Evolutionary conservation across 2,329 filamentous ascomycete genomes (phyloP), one percentile per base, ranked within the genome.

Genomic region (Pseudogymnoascus sp.): DNA sequence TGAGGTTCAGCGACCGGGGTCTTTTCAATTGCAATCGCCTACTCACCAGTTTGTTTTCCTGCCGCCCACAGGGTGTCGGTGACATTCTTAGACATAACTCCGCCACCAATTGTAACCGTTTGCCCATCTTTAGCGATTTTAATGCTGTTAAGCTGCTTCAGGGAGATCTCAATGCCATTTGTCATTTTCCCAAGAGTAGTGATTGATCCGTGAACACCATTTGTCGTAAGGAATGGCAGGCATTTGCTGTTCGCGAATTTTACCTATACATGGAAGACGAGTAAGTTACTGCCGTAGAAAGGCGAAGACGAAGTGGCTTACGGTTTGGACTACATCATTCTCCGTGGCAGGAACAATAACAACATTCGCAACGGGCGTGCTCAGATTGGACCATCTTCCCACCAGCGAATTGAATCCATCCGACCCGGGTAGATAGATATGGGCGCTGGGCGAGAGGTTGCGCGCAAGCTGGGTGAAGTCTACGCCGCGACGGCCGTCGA

Each of bases 151-250:
- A 76, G 60, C 28, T 64, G 33, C 9, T 52, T 61, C 21, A 65
- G 45, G 18, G 61, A 35, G 28, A 62, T 68, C 18, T 64, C 61
- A 49, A 65, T 64, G 38, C 21, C 71, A 43, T 55, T 7, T 11
- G 23, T 61, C 61, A 65, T 63, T 4, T 62, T 38, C 2, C 64
- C 64, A 3, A 67, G 63, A 25, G 64, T 62, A 9, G 18, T 63
- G 58, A 63, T 65, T 33, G 79, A 73, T 3, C 82, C 83, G 63
- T 86, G 83, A 1, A 74, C 77, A 12, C 80, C 80, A 67, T 81
- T 83, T 68, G 75, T 79, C 0, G 81, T 78, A 2, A 86, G 76
- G 65, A 85, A 83, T 0, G 82, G 80, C 2, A 83, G 63, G 1
- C 74, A 67, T 38, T 76, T 70, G 18, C 72, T 65, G 65, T 79